A percentile compares a stretch with the other conserved stretches of the same genome.
Conservation (phyloP, 140 eudicot species). For the Bidens hawaiensis region DNA sequence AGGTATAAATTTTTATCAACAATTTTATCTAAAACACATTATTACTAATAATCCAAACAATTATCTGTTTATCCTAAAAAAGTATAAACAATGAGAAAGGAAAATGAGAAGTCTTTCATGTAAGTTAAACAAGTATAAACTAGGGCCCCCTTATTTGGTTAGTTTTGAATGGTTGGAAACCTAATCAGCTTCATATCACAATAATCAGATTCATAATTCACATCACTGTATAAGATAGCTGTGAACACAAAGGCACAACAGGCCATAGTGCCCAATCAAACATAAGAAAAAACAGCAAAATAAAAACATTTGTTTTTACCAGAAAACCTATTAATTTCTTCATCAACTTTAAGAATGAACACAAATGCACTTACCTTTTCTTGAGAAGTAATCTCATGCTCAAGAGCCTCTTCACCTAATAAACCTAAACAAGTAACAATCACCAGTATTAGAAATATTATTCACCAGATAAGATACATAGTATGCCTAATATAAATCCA, state of each 20-base stretch:
- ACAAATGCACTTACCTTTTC: conserved; percentile 32
- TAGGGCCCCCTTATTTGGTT: not conserved
- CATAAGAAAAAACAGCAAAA: conserved; percentile 5
- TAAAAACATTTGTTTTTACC: not conserved
- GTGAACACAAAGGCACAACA: not conserved
- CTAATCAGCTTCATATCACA: not conserved
- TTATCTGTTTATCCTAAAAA: not conserved
- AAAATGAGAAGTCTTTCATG: not conserved
- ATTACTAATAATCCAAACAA: not conserved
- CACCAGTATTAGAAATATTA: not conserved
- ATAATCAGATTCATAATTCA: not conserved
- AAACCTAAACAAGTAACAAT: conserved; percentile 32
- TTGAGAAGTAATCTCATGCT: conserved; percentile 16
- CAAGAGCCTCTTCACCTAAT: conserved; percentile 24
- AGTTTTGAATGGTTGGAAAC: not conserved
- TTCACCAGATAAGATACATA: conserved; percentile 11
- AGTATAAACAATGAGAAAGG: not conserved
- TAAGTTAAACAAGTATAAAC: not conserved
- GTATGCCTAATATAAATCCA: not conserved
- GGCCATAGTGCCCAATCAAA: not conserved
- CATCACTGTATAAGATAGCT: not conserved
- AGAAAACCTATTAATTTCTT: not conserved
- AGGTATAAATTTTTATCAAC: not conserved
- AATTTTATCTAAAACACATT: not conserved
- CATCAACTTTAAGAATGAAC: not conserved